These are phyloP conservation scores for Fomitopsis palustris DNA, from an alignment of 1,284 basidiomycete genomes.

Conservation along the genomic window DNA sequence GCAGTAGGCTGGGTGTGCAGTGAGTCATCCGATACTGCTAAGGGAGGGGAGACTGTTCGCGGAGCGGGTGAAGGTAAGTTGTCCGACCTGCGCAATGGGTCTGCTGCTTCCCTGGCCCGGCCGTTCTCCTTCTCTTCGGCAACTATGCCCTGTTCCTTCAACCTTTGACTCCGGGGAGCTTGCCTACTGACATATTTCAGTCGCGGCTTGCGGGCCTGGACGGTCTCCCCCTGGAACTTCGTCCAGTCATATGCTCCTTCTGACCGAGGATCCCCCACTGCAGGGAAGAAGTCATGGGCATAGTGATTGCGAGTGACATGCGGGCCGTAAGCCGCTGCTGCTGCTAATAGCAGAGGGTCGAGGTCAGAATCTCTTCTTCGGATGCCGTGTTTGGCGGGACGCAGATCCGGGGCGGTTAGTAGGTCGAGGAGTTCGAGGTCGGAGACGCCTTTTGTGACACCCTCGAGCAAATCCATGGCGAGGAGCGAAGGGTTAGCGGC, in stretches of 20 bases:
- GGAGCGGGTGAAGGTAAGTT: constrained; percentile 20
- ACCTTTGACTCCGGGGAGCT: constrained; percentile 59
- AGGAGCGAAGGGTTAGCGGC: not conserved
- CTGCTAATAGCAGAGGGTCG: constrained; percentile 71
- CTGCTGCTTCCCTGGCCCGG: constrained; percentile 11
- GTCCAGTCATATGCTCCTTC: constrained; percentile 58
- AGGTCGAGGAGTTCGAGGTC: constrained; percentile 50
- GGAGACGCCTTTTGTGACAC: constrained; percentile 23
- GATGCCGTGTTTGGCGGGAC: constrained; percentile 35
- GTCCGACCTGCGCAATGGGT: constrained; percentile 21
- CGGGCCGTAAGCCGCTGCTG: constrained; percentile 65
- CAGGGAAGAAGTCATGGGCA: constrained; percentile 67
- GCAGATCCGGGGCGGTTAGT: constrained; percentile 43
- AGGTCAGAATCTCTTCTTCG: constrained; percentile 61
- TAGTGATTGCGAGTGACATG: constrained; percentile 77
- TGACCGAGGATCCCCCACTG: constrained; percentile 45
- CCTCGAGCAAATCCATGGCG: constrained; percentile 1
- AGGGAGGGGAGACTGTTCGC: constrained; percentile 2
- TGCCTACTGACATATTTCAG: constrained; percentile 67
- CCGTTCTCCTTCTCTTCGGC: constrained; percentile 26
- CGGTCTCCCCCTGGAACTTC: constrained; percentile 42
- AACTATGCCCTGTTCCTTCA: constrained; percentile 29
- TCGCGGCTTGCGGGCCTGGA: constrained; percentile 36
- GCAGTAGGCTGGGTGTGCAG: not conserved
- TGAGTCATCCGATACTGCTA: not conserved